phyloP scores from a whole-genome alignment of 2,329 filamentous ascomycete species.

The Botrytis tulipae region DNA sequence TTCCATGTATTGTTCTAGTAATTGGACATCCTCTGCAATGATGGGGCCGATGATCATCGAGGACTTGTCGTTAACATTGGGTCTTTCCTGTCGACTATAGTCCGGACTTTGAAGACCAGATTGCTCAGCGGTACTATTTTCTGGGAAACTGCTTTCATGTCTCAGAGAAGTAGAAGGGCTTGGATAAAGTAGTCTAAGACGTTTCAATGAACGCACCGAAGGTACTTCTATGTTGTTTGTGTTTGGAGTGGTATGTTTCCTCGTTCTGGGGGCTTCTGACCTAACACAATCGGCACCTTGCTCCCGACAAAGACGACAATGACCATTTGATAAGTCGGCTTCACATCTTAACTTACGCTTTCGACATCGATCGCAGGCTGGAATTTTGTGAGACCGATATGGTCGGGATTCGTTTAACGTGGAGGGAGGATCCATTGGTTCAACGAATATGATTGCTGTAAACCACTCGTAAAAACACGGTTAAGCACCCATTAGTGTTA shows the following conservation, averaged over 20 bases:
- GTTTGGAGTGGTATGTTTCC: background rate
- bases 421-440: background rate
- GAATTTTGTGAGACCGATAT: background rate
- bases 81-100: background rate
- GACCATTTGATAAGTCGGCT: background rate
- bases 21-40: constrained; percentile 57
- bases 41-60: constrained; percentile 55
- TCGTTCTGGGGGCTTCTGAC: background rate
- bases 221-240: background rate
- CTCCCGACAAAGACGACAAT: background rate
- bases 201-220: background rate
- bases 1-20: constrained; percentile 58
- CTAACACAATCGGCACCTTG: constrained; percentile 1
- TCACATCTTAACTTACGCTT: constrained; percentile 8
- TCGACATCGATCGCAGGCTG: constrained; percentile 12
- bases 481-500: background rate
- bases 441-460: background rate
- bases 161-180: background rate
- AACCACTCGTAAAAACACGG: background rate
- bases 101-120: background rate
- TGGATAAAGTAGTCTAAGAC: background rate
- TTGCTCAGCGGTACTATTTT: background rate
- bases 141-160: background rate
- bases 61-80: background rate
- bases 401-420: background rate